Evolutionary conservation across 148 eudicot genomes (phyloP).

Genomic region (Spergularia marina): DNA sequence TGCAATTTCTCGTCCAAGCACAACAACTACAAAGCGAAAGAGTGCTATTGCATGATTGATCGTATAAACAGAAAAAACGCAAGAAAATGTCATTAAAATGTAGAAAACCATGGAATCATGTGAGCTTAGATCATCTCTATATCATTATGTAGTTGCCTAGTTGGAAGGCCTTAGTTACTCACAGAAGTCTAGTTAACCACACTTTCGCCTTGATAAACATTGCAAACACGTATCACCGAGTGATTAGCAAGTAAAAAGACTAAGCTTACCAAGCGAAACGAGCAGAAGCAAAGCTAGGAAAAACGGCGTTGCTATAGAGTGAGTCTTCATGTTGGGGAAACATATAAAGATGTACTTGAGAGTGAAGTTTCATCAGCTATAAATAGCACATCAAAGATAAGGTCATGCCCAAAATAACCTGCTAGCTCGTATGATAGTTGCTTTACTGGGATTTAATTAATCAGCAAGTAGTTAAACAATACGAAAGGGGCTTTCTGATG

Average conservation of each 20-base stretch:
- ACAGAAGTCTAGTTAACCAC: too few relatives aligned
- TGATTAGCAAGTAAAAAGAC: neutral
- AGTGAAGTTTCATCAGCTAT: conserved; percentile 17
- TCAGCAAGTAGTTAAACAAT: conserved; percentile 13
- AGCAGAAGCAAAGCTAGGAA: conserved; percentile 23
- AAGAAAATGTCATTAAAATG: too few relatives aligned
- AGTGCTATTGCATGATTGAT: too few relatives aligned
- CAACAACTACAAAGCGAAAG: too few relatives aligned
- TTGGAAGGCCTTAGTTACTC: too few relatives aligned
- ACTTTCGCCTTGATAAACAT: neutral
- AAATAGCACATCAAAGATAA: conserved; percentile 27
- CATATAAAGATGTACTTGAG: conserved; percentile 5
- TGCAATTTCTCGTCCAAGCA: too few relatives aligned
- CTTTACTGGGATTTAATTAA: neutral
- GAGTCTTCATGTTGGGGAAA: conserved; percentile 26
- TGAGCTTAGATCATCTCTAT: too few relatives aligned
- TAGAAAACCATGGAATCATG: too few relatives aligned
- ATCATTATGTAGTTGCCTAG: too few relatives aligned
- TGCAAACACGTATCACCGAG: neutral
- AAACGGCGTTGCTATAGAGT: conserved; percentile 17
- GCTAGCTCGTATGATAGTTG: conserved; percentile 3
- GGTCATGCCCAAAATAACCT: conserved; percentile 11
- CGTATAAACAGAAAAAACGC: too few relatives aligned
- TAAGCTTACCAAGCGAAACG: conserved; percentile 24
- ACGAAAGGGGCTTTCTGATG: conserved; percentile 14